Conservation (phyloP, 2,329 filamentous ascomycete species). For the Leptographium flavum region DNA sequence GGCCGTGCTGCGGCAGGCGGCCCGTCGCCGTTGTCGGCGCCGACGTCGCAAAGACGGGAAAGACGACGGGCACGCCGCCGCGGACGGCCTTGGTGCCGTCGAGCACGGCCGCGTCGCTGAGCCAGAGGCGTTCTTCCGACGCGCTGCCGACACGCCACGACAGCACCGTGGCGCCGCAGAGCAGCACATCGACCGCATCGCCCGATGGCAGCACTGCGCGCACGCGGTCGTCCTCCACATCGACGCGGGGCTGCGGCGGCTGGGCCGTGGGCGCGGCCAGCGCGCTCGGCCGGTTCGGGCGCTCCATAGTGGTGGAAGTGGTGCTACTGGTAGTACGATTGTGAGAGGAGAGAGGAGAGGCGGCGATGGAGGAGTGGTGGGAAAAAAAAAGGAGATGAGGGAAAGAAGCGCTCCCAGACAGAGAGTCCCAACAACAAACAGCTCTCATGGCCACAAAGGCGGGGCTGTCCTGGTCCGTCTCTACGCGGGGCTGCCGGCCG, state of each 20-base stretch:
- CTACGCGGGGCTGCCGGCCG: no score
- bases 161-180: conserved; percentile 85
- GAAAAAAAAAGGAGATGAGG: no score
- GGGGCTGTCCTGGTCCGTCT: no score
- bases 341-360: neutral
- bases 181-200: conserved; percentile 70
- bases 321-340: neutral
- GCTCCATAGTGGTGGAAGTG: conserved; percentile 38
- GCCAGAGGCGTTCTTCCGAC: conserved; percentile 71
- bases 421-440: neutral
- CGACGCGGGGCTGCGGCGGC: conserved; percentile 62
- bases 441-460: no score
- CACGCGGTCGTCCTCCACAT: conserved; percentile 57
- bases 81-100: conserved; percentile 84
- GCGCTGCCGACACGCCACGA: conserved; percentile 76
- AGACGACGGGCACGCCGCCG: conserved; percentile 84
- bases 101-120: conserved; percentile 65
- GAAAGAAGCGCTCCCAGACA: neutral
- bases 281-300: conserved; percentile 68
- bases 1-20: conserved; percentile 80
- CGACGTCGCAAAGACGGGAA: conserved; percentile 84
- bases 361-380: no score
- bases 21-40: conserved; percentile 60
- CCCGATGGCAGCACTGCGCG: conserved; percentile 72
- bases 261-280: conserved; percentile 60